Evolutionary conservation across 2,329 filamentous ascomycete genomes (phyloP).

Genomic region (Botrytis cinerea): DNA sequence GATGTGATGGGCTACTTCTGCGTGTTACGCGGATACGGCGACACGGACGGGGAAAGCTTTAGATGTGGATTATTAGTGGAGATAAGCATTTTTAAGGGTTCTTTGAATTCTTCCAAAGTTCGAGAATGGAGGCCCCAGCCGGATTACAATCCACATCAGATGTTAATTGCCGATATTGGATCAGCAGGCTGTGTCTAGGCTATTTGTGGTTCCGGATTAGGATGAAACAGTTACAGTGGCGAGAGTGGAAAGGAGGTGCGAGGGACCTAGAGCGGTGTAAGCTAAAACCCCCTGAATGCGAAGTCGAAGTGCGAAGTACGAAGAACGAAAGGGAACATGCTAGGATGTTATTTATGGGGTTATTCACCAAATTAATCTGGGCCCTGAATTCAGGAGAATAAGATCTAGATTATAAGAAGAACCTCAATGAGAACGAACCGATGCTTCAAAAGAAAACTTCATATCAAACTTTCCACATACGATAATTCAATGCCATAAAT

Average conservation of each 20-base stretch:
- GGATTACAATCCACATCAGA: not conserved
- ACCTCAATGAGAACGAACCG: not conserved
- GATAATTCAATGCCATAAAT: not conserved
- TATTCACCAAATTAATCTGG: not conserved
- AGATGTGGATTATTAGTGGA: slow-evolving; percentile 1
- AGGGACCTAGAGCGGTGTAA: not conserved
- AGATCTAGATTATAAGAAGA: not conserved
- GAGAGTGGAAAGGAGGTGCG: not conserved
- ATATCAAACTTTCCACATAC: too few species aligned
- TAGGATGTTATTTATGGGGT: not conserved
- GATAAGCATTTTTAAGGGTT: slow-evolving; percentile 1
- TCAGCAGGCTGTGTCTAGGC: slow-evolving; percentile 11
- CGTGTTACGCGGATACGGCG: not conserved
- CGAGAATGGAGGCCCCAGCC: not conserved
- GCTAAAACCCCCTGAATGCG: not conserved
- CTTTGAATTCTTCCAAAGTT: slow-evolving; percentile 10
- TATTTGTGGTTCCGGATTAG: not conserved
- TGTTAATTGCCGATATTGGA: slow-evolving; percentile 6
- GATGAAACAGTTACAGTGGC: slow-evolving; percentile 17
- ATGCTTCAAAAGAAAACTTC: not conserved
- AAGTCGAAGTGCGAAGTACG: not conserved
- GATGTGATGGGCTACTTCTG: not conserved
- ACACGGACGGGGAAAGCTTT: slow-evolving; percentile 13
- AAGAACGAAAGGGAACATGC: not conserved
- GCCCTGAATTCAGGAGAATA: slow-evolving; percentile 6